Conservation (phyloP, 768 basidiomycete genomes). For the Podaxis rugospora region DNA sequence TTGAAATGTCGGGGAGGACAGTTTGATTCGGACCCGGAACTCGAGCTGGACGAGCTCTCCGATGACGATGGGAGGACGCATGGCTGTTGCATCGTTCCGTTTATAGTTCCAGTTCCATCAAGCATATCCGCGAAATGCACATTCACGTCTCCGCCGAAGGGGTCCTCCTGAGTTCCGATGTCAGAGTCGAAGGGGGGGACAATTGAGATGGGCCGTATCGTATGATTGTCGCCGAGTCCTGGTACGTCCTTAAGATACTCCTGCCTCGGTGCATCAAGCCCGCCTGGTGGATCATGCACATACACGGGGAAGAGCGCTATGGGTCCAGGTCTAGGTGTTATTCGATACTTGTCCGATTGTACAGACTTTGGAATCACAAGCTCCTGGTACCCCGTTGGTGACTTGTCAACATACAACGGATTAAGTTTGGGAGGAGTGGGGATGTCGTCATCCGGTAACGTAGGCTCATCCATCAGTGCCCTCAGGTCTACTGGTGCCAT, state of each 20-base stretch:
- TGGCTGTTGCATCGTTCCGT: background rate
- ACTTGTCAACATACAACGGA: background rate
- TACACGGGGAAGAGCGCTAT: background rate
- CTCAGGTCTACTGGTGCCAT: conserved; percentile 1
- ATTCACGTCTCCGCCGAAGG: background rate
- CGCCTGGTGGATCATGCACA: conserved; percentile 1
- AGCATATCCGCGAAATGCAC: background rate
- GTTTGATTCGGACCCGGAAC: background rate
- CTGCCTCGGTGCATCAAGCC: background rate
- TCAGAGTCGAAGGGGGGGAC: background rate
- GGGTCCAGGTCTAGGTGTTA: background rate
- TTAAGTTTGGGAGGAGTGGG: conserved; percentile 10
- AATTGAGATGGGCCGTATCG: conserved; percentile 7
- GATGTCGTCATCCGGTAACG: conserved; percentile 3
- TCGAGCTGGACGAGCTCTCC: background rate
- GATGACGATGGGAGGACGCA: background rate
- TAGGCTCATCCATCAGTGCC: background rate
- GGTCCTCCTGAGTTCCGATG: background rate
- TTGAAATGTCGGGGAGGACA: background rate
- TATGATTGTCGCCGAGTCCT: background rate
- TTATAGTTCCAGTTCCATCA: background rate
- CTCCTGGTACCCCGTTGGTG: background rate
- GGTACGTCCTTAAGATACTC: background rate
- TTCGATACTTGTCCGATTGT: background rate
- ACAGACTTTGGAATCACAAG: background rate